Percentiles rank a stretch among this genome's conserved stretches.
phyloP scores from a whole-genome alignment of 2,329 filamentous ascomycete species.

The Calycina herbarum region DNA sequence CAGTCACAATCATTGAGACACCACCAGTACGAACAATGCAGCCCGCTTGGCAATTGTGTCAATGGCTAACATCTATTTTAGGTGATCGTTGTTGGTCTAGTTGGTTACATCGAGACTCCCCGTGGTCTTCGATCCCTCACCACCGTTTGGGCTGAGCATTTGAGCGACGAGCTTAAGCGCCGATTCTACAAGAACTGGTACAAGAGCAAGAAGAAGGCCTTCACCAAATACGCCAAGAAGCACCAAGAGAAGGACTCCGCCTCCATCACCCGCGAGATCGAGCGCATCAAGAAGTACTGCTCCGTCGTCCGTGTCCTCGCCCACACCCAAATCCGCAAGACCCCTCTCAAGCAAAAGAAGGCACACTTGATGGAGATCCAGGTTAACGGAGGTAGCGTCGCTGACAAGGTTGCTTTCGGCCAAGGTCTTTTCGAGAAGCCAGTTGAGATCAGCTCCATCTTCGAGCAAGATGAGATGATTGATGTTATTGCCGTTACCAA shows the following conservation, averaged over 20 bases:
- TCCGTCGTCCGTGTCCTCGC: slow-evolving; percentile 98
- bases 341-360: slow-evolving; percentile 99
- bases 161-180: slow-evolving; percentile 98
- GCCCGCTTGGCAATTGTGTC: slow-evolving; percentile 73
- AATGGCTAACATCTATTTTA: slow-evolving; percentile 70
- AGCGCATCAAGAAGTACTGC: slow-evolving; percentile 99
- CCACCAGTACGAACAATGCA: slow-evolving; percentile 91
- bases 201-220: slow-evolving; percentile 99
- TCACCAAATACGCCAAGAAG: slow-evolving; percentile 99
- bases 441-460: slow-evolving; percentile 87
- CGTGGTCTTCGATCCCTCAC: slow-evolving; percentile 98
- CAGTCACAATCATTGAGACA: slow-evolving; percentile 84
- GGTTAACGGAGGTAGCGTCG: slow-evolving; percentile 94
- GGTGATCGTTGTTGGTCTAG: slow-evolving; percentile 99
- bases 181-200: slow-evolving; percentile 99
- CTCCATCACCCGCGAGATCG: slow-evolving; percentile 93
- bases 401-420: slow-evolving; percentile 96
- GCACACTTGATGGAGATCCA: slow-evolving; percentile 99
- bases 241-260: slow-evolving; percentile 91
- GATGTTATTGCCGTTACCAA: slow-evolving; percentile 99
- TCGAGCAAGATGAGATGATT: slow-evolving; percentile 99
- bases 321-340: slow-evolving; percentile 99
- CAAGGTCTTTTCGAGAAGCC: slow-evolving; percentile 99
- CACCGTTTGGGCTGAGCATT: slow-evolving; percentile 99
- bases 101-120: slow-evolving; percentile 99